A percentile compares a stretch with the other conserved stretches of the same genome.
phyloP scores from a whole-genome alignment of 2,329 filamentous ascomycete species.

The Fusarium staphyleae region DNA sequence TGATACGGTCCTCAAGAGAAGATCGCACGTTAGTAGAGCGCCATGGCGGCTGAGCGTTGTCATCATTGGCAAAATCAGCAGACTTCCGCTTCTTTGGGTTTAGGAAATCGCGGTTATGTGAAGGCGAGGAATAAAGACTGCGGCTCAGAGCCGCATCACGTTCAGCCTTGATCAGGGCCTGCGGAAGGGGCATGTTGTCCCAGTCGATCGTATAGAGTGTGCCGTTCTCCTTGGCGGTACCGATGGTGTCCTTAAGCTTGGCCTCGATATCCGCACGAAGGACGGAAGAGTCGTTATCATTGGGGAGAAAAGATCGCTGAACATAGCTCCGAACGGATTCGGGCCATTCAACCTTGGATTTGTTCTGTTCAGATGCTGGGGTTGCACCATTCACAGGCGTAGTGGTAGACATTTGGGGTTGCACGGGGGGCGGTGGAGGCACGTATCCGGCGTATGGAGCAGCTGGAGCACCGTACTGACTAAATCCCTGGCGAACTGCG shows the following conservation, averaged over 20 bases:
- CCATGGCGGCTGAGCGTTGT: slow-evolving; percentile 71
- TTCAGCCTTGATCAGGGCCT: slow-evolving; percentile 79
- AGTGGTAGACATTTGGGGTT: slow-evolving; percentile 37
- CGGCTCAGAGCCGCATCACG: slow-evolving; percentile 59
- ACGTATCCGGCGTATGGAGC: slow-evolving; percentile 45
- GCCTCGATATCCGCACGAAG: slow-evolving; percentile 75
- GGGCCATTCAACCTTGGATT: slow-evolving; percentile 79
- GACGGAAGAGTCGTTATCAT: slow-evolving; percentile 71
- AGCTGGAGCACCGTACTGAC: slow-evolving; percentile 52
- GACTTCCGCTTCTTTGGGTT: slow-evolving; percentile 84
- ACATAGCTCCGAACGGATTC: slow-evolving; percentile 87
- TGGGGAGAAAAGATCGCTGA: slow-evolving; percentile 81
- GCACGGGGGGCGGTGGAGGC: slow-evolving; percentile 40
- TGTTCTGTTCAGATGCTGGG: slow-evolving; percentile 46
- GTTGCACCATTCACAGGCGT: slow-evolving; percentile 41
- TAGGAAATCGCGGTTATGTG: slow-evolving; percentile 40
- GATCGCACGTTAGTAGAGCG: slow-evolving; percentile 69
- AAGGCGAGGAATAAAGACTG: slow-evolving; percentile 41
- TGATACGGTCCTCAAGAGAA: slow-evolving; percentile 77
- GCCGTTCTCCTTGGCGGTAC: slow-evolving; percentile 76
- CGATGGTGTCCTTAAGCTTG: slow-evolving; percentile 87
- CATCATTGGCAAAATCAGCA: slow-evolving; percentile 63
- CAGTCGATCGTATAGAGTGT: slow-evolving; percentile 80
- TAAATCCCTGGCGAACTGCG: slow-evolving; percentile 67
- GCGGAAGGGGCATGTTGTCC: slow-evolving; percentile 82